Conservation (phyloP, 495 filamentous ascomycete genomes). For the Lasiosphaeriaceae sp. region DNA sequence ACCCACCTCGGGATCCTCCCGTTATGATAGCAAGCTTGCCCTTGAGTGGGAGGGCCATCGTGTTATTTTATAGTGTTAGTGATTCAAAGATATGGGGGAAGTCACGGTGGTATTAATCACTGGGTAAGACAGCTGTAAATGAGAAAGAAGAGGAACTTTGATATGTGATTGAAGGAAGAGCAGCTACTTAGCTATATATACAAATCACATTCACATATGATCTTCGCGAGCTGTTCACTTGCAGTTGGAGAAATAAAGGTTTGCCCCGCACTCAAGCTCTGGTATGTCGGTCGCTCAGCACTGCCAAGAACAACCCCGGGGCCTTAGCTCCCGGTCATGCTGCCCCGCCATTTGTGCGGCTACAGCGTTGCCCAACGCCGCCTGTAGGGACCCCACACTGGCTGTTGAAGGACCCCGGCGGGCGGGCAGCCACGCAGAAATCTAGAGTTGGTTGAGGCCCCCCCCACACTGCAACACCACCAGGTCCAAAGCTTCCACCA, state of each 20-base stretch:
- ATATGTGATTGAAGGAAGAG: not conserved
- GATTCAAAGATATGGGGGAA: not conserved
- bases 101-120: not conserved
- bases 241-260: conserved; percentile 6
- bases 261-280: too few relatives aligned
- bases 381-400: not conserved
- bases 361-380: conserved; percentile 8
- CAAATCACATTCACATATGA: not conserved
- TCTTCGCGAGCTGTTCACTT: not conserved
- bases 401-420: not conserved
- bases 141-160: not conserved
- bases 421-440: not conserved
- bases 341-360: conserved; percentile 34
- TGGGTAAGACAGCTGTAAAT: not conserved
- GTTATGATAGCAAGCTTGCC: conserved; percentile 75
- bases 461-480: not conserved
- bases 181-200: not conserved
- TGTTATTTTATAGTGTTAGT: not conserved
- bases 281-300: too few relatives aligned
- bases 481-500: not conserved
- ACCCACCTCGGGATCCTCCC: conserved; percentile 68
- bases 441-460: too few relatives aligned
- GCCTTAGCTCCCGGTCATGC: conserved; percentile 12
- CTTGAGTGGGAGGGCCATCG: conserved; percentile 44
- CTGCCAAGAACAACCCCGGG: not conserved